phyloP scores from a whole-genome alignment of 768 basidiomycete genomes.

The Psilocybe subaeruginosa region DNA sequence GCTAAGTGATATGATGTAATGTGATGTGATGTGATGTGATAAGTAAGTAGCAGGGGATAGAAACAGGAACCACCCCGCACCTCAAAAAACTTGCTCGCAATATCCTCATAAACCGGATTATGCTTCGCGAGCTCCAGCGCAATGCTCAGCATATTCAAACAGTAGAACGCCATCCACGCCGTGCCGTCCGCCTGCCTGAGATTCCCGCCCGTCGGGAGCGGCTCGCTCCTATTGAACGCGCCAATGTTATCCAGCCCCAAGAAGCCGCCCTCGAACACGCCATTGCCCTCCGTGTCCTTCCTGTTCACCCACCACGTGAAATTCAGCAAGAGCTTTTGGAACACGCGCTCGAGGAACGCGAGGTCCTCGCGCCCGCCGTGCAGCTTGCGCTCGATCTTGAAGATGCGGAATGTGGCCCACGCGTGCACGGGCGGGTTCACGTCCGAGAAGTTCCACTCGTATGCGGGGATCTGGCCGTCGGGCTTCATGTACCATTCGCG shows the following conservation, averaged over 20 bases:
- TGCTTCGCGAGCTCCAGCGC: slow-evolving; percentile 98
- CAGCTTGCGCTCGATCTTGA: slow-evolving; percentile 98
- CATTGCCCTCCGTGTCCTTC: slow-evolving; percentile 93
- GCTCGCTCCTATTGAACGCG: slow-evolving; percentile 96
- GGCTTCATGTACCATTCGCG: slow-evolving; percentile 99
- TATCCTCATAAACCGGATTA: slow-evolving; percentile 97
- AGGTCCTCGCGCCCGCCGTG: slow-evolving; percentile 92
- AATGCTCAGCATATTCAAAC: slow-evolving; percentile 96
- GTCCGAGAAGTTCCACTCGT: slow-evolving; percentile 99
- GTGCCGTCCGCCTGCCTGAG: slow-evolving; percentile 98
- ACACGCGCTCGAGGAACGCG: slow-evolving; percentile 93
- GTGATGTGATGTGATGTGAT: background rate
- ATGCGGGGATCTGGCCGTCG: slow-evolving; percentile 97
- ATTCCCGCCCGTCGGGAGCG: slow-evolving; percentile 90
- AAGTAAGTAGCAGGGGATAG: background rate
- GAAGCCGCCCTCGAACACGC: slow-evolving; percentile 98
- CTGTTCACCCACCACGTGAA: slow-evolving; percentile 99
- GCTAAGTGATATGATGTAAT: slow-evolving; percentile 44
- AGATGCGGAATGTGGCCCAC: slow-evolving; percentile 98
- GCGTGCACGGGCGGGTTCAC: slow-evolving; percentile 99
- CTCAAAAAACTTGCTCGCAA: slow-evolving; percentile 98
- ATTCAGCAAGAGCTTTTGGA: slow-evolving; percentile 95
- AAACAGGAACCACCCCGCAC: slow-evolving; percentile 33
- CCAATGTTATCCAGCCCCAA: slow-evolving; percentile 98
- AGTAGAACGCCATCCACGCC: slow-evolving; percentile 99